These are phyloP conservation scores for Mycena capillaripes DNA, from an alignment of 768 basidiomycete species.

Conservation along the genomic window DNA sequence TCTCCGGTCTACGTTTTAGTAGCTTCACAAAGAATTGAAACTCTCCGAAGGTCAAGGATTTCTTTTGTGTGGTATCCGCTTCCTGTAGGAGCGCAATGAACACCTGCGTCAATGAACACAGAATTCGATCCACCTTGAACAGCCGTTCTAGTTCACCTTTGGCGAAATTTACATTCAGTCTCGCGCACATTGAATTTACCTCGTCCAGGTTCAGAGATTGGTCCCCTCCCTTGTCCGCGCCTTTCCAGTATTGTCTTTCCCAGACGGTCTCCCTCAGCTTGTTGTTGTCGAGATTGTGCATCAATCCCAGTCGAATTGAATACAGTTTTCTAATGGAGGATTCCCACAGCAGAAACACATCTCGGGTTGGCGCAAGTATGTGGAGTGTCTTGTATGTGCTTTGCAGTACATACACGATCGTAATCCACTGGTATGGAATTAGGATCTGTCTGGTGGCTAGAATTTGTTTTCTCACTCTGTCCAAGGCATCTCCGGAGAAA, in stretches of 20 bases:
- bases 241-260: slow-evolving; percentile 90
- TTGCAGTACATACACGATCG: slow-evolving; percentile 86
- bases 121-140: slow-evolving; percentile 54
- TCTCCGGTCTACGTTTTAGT: slow-evolving; percentile 74
- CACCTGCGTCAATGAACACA: background rate
- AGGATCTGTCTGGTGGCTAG: background rate
- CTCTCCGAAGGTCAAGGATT: slow-evolving; percentile 68
- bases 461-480: slow-evolving; percentile 38
- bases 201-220: slow-evolving; percentile 69
- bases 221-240: slow-evolving; percentile 72
- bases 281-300: slow-evolving; percentile 78
- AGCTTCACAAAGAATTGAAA: slow-evolving; percentile 79
- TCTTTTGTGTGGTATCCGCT: slow-evolving; percentile 55
- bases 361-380: slow-evolving; percentile 77
- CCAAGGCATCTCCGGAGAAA: slow-evolving; percentile 74
- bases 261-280: slow-evolving; percentile 82
- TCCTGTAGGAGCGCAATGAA: slow-evolving; percentile 45
- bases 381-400: slow-evolving; percentile 90
- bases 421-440: slow-evolving; percentile 74
- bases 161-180: slow-evolving; percentile 67
- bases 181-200: slow-evolving; percentile 65
- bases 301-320: slow-evolving; percentile 79
- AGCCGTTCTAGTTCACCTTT: slow-evolving; percentile 59
- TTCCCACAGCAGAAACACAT: slow-evolving; percentile 68
- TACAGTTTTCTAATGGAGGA: slow-evolving; percentile 76